Evolutionary conservation across 345 rosid species (phyloP).

Genomic region (Salix koriyanagi): DNA sequence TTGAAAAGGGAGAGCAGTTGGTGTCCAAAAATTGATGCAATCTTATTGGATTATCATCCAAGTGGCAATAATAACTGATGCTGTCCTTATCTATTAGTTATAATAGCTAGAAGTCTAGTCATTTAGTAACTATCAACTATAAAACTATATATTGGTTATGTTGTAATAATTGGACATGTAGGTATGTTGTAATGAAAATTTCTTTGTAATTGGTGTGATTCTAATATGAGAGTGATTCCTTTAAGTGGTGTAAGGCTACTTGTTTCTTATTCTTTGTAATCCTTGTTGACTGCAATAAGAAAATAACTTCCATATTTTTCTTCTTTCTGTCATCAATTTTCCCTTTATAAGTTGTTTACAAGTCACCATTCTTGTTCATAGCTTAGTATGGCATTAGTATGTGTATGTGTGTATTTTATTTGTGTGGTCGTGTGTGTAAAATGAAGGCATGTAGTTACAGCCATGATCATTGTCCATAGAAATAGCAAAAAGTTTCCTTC

Average conservation of each 20-base stretch:
- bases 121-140: neutral
- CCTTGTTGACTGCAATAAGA: neutral
- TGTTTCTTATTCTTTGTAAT: neutral
- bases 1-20: neutral
- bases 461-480: neutral
- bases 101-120: neutral
- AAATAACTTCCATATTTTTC: neutral
- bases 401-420: neutral
- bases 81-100: neutral
- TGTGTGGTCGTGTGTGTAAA: neutral
- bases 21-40: neutral
- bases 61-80: neutral
- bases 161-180: no score
- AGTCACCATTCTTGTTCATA: no score
- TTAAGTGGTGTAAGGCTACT: neutral
- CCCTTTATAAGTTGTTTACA: neutral
- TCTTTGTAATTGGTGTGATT: neutral
- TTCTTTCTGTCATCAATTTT: neutral
- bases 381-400: no score
- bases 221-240: neutral
- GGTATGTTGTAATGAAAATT: neutral
- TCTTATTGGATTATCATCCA: neutral
- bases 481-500: neutral
- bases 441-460: neutral
- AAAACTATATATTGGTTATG: neutral